Conservation (phyloP, 2,329 filamentous ascomycete genomes). For the Diaporthe eres region DNA sequence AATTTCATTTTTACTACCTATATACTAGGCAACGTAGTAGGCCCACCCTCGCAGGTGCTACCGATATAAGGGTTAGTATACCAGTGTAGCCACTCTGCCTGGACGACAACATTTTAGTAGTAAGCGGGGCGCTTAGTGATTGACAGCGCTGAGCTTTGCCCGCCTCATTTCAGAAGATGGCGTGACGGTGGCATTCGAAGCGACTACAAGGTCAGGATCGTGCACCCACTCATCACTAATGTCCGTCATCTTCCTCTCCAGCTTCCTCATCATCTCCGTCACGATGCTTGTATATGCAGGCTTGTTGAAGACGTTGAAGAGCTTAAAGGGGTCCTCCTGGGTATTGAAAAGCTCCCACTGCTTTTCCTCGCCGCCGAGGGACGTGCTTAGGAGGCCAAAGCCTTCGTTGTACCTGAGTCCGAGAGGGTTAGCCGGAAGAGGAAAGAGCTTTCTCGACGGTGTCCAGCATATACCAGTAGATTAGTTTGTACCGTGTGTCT, state of each 20-base stretch:
- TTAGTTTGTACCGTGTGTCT: conserved; percentile 67
- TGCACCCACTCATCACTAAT: conserved; percentile 63
- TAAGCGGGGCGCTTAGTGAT: neutral
- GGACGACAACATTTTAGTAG: neutral
- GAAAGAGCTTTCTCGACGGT: conserved; percentile 60
- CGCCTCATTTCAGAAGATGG: conserved; percentile 1
- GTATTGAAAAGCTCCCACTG: conserved; percentile 71
- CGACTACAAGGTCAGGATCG: conserved; percentile 19
- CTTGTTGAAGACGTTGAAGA: conserved; percentile 62
- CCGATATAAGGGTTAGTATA: neutral
- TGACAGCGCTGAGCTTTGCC: conserved; percentile 11
- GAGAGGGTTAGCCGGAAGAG: conserved; percentile 50
- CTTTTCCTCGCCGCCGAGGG: conserved; percentile 51
- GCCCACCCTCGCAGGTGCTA: too few relatives aligned
- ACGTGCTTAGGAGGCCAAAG: conserved; percentile 8
- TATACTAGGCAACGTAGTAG: too few relatives aligned
- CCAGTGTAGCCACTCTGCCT: neutral
- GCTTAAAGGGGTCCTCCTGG: conserved; percentile 61
- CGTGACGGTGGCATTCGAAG: conserved; percentile 2
- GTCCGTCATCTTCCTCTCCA: conserved; percentile 65
- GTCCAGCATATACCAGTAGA: conserved; percentile 69
- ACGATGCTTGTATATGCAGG: conserved; percentile 54
- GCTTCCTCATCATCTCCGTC: conserved; percentile 54
- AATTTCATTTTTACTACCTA: too few relatives aligned
- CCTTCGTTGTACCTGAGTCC: conserved; percentile 13